phyloP scores from a whole-genome alignment of 768 basidiomycete genomes.

The Tubosaeta sp. region DNA sequence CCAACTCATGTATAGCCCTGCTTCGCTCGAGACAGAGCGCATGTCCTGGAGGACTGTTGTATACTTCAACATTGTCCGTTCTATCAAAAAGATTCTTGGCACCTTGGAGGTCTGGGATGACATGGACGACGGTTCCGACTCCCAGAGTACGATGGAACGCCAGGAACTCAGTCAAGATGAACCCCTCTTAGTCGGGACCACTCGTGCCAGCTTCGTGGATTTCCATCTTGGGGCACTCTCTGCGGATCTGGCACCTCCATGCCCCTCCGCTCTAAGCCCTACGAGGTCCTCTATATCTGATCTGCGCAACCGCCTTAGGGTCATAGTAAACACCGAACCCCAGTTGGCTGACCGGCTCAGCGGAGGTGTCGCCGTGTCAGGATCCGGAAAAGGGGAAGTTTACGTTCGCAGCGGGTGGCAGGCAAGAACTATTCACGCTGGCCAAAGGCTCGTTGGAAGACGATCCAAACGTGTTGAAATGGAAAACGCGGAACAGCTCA shows the following conservation, averaged over 20 bases:
- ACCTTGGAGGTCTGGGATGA: constrained; percentile 64
- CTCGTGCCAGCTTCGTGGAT: constrained; percentile 9
- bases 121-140: constrained; percentile 47
- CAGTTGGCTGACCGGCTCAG: constrained; percentile 69
- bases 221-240: constrained; percentile 7
- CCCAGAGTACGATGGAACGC: constrained; percentile 31
- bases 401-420: constrained; percentile 84
- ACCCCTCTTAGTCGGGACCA: constrained; percentile 11
- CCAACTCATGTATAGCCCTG: constrained; percentile 76
- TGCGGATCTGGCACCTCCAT: constrained; percentile 8
- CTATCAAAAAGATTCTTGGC: constrained; percentile 63
- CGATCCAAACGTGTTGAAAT: constrained; percentile 22
- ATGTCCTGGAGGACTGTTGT: constrained; percentile 69
- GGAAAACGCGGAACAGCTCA: constrained; percentile 26
- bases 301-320: constrained; percentile 55
- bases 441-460: constrained; percentile 31
- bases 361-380: constrained; percentile 67
- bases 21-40: constrained; percentile 64
- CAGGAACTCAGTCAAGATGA: constrained; percentile 30
- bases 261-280: constrained; percentile 16
- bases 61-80: constrained; percentile 72
- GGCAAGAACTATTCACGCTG: constrained; percentile 56
- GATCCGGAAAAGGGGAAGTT: constrained; percentile 71
- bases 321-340: constrained; percentile 57
- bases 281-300: constrained; percentile 39